These are phyloP conservation scores for Ophiostoma ulmi DNA, from an alignment of 2,329 filamentous ascomycete species.

Conservation along the genomic window DNA sequence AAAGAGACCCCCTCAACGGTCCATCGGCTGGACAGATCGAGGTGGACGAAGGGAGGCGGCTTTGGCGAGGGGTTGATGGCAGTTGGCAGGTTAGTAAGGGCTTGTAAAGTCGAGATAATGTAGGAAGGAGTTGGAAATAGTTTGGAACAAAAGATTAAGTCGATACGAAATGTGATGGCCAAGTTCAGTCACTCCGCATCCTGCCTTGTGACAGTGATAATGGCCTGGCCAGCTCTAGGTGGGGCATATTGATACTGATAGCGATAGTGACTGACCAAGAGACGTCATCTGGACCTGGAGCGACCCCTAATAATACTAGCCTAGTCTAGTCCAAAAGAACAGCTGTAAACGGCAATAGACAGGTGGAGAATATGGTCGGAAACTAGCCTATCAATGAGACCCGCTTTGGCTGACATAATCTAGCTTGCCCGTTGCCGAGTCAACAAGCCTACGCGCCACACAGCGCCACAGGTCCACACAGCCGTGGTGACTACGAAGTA, in stretches of 20 bases:
- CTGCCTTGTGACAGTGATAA: slow-evolving; percentile 12
- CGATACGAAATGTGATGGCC: not conserved
- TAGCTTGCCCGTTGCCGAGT: not conserved
- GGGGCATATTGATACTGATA: slow-evolving; percentile 12
- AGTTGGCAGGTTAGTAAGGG: not conserved
- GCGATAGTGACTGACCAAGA: slow-evolving; percentile 11
- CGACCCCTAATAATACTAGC: slow-evolving; percentile 3
- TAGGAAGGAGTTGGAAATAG: not conserved
- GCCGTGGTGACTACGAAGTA: slow-evolving; percentile 15
- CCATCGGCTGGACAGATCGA: slow-evolving; percentile 12
- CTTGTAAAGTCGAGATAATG: not conserved
- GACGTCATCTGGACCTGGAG: slow-evolving; percentile 16
- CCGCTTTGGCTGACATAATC: not conserved
- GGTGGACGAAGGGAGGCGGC: not conserved
- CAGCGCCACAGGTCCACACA: slow-evolving; percentile 5
- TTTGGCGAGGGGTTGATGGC: not conserved
- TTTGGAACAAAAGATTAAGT: not conserved
- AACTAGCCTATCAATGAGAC: not conserved
- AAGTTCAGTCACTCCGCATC: slow-evolving; percentile 1
- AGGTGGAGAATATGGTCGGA: not conserved
- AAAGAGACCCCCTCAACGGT: slow-evolving; percentile 12
- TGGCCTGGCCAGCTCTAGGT: not conserved
- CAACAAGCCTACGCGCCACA: not conserved
- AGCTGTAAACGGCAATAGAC: not conserved
- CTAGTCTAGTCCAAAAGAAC: slow-evolving; percentile 7